Percentiles rank a stretch among this genome's conserved stretches.
Conservation (phyloP, 2,329 filamentous ascomycete genomes). For the Ambrosiella cleistominuta region DNA sequence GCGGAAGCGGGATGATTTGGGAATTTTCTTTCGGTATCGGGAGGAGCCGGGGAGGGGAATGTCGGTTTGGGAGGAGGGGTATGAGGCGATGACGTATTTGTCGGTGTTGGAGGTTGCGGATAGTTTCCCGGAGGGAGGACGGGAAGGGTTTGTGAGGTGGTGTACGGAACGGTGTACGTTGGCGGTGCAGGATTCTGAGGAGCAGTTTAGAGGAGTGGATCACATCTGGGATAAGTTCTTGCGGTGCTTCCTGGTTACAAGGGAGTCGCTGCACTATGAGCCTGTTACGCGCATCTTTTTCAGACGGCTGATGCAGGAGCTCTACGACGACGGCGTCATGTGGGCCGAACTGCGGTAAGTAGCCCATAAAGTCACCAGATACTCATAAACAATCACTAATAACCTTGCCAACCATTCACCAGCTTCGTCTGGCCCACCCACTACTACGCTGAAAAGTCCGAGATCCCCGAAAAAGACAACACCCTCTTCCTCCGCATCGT, state of each 20-base stretch:
- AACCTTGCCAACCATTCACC: not conserved
- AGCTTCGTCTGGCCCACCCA: constrained; percentile 55
- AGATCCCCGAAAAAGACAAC: constrained; percentile 49
- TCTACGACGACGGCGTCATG: constrained; percentile 65
- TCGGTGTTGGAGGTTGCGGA: constrained; percentile 47
- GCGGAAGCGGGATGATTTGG: constrained; percentile 33
- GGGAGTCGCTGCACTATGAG: constrained; percentile 70
- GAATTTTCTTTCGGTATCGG: constrained; percentile 45
- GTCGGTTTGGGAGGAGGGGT: constrained; percentile 47
- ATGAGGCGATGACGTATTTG: constrained; percentile 41
- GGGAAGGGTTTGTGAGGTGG: constrained; percentile 58
- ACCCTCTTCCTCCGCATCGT: constrained; percentile 53
- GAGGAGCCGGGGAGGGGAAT: constrained; percentile 17
- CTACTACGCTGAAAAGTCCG: constrained; percentile 47
- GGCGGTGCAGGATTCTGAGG: constrained; percentile 51
- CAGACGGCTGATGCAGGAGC: constrained; percentile 47
- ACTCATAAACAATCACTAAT: not conserved
- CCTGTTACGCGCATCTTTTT: constrained; percentile 70
- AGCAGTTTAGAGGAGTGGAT: constrained; percentile 68
- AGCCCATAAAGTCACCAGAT: not conserved
- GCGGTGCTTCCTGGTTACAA: constrained; percentile 55
- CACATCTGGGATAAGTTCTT: constrained; percentile 72
- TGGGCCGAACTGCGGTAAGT: constrained; percentile 59
- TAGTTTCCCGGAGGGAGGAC: constrained; percentile 55
- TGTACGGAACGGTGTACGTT: constrained; percentile 56